These are phyloP conservation scores for Sapria himalayana DNA, from an alignment of 345 rosid species.

Conservation along the genomic window DNA sequence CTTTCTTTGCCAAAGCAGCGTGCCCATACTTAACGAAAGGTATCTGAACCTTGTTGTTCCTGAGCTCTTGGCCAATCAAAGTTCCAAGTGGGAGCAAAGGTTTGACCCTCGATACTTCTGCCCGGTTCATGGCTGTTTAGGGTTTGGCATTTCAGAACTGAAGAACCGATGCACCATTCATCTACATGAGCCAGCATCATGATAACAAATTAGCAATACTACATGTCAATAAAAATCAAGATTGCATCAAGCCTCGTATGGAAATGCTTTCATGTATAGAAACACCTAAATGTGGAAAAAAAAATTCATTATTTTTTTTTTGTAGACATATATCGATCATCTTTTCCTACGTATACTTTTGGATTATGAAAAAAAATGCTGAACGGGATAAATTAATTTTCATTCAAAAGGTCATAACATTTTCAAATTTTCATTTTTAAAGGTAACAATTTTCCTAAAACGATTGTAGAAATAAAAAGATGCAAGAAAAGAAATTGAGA, in stretches of 20 bases:
- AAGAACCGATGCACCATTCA: constrained; percentile 10
- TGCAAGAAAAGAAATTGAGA: too few species aligned
- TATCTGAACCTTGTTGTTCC: constrained; percentile 66
- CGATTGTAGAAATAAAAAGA: too few species aligned
- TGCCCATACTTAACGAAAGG: constrained; percentile 85
- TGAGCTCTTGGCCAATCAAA: constrained; percentile 77
- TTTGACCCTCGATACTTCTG: constrained; percentile 38
- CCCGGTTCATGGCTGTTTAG: constrained; percentile 43
- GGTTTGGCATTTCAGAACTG: constrained; percentile 26
- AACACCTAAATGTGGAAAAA: background rate
- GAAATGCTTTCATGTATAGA: background rate
- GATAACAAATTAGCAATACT: background rate
- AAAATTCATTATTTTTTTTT: background rate
- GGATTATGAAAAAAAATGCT: too few species aligned
- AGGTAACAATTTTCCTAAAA: too few species aligned
- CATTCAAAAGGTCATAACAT: too few species aligned
- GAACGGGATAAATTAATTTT: too few species aligned
- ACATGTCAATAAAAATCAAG: background rate
- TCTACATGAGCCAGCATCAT: constrained; percentile 2
- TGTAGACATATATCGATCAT: too few species aligned
- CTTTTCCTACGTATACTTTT: too few species aligned
- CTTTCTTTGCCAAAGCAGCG: constrained; percentile 93
- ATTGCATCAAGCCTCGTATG: background rate
- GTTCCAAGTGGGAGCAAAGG: constrained; percentile 84
- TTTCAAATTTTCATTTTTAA: too few species aligned